Base-by-base conservation (phyloP, 75 land plant species). In the Cunninghamia lanceolata region DNA sequence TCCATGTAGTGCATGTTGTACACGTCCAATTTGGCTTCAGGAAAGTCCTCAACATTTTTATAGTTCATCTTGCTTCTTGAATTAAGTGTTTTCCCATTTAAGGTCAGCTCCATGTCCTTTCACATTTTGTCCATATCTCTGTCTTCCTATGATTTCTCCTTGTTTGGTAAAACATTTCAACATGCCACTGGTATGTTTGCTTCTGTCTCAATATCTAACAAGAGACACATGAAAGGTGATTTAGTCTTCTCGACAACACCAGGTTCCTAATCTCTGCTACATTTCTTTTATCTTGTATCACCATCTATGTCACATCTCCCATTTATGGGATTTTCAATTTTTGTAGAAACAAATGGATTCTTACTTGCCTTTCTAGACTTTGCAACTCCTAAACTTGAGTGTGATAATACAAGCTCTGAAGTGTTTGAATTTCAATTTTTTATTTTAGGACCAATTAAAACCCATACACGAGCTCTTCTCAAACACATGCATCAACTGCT, bases 91-190 rank as follows among this genome's bases (percentile, higher is more conserved):
- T 28, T 80, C 30, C 82, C 82, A 38, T 80, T 80, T n/a, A 80
- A 80, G 30, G 82, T 50, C 82, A 80, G 45, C 32, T 80, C 82
- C 82, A 80, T 80, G 82, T 80, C 82, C 82, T 80, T 80, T 50
- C 82, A 80, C 82, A 80, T 80, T 9, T 80, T 50, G 3, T 80
- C 82, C n/a, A 80, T n/a, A 45, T 45, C 46, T 28, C 1, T 80
- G 11, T 80, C 46, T 45, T 80, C 82, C 32, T 80, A 32, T 80
- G 82, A 80, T 80, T 16, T 80, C 46, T 43, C n/a, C 82, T 80
- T 30, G 82, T 45, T 45, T 43, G 6, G 32, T 9, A 80, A 80
- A 28, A 80, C 47, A 45, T 43, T 45, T 8, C 45, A 32, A 80
- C 45, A 47, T 43, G 40, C 21, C 30, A 21, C 1, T 28, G 82